A percentile compares a stretch with the other conserved stretches of the same genome.
Conservation (phyloP, 2,329 filamentous ascomycete genomes). For the Colletotrichum somersetense region DNA sequence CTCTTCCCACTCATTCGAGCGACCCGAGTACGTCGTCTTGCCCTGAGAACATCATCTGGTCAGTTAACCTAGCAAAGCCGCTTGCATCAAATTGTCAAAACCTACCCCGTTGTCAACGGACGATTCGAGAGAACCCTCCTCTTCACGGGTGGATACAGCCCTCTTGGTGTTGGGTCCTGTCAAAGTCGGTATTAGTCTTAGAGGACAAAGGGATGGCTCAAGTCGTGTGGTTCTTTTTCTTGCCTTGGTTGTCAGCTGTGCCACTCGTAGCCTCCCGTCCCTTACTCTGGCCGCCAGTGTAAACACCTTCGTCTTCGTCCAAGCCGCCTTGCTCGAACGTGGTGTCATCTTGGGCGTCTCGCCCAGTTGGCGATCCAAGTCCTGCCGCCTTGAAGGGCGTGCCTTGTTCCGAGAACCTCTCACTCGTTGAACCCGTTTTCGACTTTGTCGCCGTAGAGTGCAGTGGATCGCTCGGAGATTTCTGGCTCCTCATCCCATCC, state of each 20-base stretch:
- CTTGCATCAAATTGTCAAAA: neutral
- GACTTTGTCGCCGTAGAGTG: neutral
- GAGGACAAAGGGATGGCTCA: neutral
- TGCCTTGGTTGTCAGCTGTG: neutral
- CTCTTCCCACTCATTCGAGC: conserved; percentile 1
- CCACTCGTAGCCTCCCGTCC: neutral
- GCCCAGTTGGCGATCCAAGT: neutral
- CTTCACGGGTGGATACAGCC: neutral
- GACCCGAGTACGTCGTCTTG: neutral
- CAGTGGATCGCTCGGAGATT: neutral
- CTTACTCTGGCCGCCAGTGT: neutral
- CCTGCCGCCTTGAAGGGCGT: neutral
- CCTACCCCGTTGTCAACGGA: neutral
- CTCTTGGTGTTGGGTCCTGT: neutral
- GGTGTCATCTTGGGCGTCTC: neutral
- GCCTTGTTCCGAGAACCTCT: neutral
- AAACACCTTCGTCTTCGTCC: neutral
- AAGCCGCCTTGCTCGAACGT: neutral
- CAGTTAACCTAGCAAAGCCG: neutral
- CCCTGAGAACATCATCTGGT: neutral
- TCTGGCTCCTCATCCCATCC: neutral
- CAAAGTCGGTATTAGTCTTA: neutral
- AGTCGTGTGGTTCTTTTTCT: neutral
- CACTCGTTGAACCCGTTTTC: neutral
- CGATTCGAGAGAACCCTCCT: neutral